Evolutionary conservation across 2,329 filamentous ascomycete species (phyloP).

Genomic region (Cladophialophora carrionii): DNA sequence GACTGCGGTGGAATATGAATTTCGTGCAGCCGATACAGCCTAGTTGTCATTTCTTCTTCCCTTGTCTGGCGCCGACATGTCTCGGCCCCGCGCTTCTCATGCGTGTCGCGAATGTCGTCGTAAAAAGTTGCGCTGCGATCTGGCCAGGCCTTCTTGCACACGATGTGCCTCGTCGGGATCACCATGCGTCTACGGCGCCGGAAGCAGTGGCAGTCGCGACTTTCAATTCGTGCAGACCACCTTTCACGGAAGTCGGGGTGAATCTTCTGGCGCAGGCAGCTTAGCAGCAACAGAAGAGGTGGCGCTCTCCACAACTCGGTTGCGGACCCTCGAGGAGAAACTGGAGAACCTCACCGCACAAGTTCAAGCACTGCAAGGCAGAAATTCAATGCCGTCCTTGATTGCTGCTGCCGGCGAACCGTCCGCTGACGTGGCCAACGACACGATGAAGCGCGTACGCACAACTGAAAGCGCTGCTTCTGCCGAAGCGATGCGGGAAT

Average conservation of each 20-base stretch:
- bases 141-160: constrained; percentile 4
- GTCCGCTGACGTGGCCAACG: neutral
- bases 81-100: constrained; percentile 6
- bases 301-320: neutral
- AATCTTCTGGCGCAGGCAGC: neutral
- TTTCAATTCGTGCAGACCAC: constrained; percentile 5
- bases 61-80: neutral
- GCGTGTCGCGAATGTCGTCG: constrained; percentile 1
- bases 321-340: constrained; percentile 2
- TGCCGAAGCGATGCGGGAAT: neutral
- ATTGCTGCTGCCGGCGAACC: neutral
- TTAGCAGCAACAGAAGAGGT: neutral
- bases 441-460: neutral
- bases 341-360: constrained; percentile 7
- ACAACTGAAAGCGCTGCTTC: neutral
- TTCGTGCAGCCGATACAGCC: neutral
- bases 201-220: neutral
- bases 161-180: neutral
- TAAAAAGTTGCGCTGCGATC: constrained; percentile 6
- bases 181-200: neutral
- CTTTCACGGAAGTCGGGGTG: neutral
- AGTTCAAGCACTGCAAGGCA: constrained; percentile 2
- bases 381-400: neutral
- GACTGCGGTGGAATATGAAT: neutral
- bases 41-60: neutral